Evolutionary conservation across 2,329 filamentous ascomycete genomes (phyloP), one percentile per base, ranked within the genome.

Genomic region (Macrophomina pseudophaseolina): DNA sequence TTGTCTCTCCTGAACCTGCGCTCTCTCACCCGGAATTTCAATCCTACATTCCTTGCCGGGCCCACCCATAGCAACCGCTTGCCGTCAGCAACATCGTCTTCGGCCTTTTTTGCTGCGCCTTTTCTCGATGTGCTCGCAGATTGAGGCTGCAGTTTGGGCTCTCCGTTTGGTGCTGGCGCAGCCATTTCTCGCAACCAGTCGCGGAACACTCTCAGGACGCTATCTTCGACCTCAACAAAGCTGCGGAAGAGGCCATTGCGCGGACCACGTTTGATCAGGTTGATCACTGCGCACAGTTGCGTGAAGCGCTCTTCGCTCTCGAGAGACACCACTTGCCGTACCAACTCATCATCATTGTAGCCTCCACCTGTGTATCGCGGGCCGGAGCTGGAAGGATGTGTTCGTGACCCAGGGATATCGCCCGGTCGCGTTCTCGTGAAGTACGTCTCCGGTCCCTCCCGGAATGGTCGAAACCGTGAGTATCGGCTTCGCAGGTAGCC

Each of bases 261-360:
- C 0, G 87, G 85, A 0, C 88, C 87, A 35, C 88, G 81, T 74
- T 89, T 89, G 68, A 92, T 88, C 44, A 96, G 78, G 72, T 89
- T 91, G 7, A 86, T 86, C 30, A 87, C 82, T 5, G 87, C 85
- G 74, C 90, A 90, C 11, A 95, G 83, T 77, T 95, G 91, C 1
- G 89, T 88, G 74, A 94, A 94, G 18, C 88, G 80, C 77, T 93
- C 91, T 68, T 87, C 85, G 1, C 85, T 85, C 70, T 94, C 91
- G 1, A 95, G 80, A 53, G 83, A 82, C 49, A 94, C 75, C 8
- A 85, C 85, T 67, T 91, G 86, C 14, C 81, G 84, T 1, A 90
- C 85, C 7, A 81, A 76, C 32, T 84, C 80, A 33, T 80, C 77
- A 35, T 74, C 71, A 65, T 73, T 72, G 30, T 48, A 52, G 66